Base-by-base conservation (phyloP, 2,329 filamentous ascomycete genomes). In the Lasiodiplodia theobromae region DNA sequence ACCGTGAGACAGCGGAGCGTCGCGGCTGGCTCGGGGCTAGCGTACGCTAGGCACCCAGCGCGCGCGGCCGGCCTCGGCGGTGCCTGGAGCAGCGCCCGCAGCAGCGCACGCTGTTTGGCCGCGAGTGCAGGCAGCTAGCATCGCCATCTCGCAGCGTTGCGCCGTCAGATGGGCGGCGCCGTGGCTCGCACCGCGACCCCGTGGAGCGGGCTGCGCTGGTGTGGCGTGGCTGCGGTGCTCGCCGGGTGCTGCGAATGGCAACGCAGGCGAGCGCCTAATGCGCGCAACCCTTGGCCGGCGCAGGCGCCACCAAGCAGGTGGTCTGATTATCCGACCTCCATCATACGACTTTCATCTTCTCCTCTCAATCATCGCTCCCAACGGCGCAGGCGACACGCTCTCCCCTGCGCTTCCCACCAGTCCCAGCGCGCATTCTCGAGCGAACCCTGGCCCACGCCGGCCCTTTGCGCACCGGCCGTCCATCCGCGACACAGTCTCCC, bases 381-480 rank as follows among this genome's bases (percentile, higher is more conserved):
- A 53, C 63, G 63, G 51, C 18, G 62, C 62, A 65, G 62, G 62
- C 62, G 31, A 65, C 62, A 65, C 64, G 64, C 37, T 66, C 52
- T 66, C 64, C 64, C 64, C 64, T 66, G 64, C 64, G 49, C 62
- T 38, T 65, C 62, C 62, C 31, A 38, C 62, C 62, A 65, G 31
- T 65, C 62, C 47, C 62, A 65, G 62, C 62, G 47, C 47, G 49
- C 47, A 65, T 65, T 65, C 62, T 53, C 62, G 49, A 49, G 38
- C 60, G 62, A 65, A 52, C 62, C 62, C 58, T 63, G 58, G 58
- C 58, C 58, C 58, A 63, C 58, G 58, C 58, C 58, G 58, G 58
- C 40, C 58, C 58, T 63, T 63, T 63, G 58, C 58, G 58, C 58
- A 31, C 58, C 62, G 62, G 62, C 62, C 37, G 25, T 65, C 49